phyloP scores from a whole-genome alignment of 2,329 filamentous ascomycete genomes.

The Penicillium corylophilum region DNA sequence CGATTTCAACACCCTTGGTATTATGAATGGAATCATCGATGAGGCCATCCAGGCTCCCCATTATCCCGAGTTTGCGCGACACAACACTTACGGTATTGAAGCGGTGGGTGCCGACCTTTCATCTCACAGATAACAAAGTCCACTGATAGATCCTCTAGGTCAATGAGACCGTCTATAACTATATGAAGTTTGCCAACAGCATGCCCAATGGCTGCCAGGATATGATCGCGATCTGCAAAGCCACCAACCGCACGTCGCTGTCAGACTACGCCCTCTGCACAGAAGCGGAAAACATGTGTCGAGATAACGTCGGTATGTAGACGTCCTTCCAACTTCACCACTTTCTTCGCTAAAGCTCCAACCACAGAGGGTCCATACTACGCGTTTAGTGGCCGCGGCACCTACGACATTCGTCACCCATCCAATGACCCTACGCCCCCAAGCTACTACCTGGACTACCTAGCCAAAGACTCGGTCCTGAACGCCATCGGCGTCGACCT shows the following conservation, averaged over 20 bases:
- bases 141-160: constrained; percentile 27
- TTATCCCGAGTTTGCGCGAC: constrained; percentile 54
- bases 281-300: constrained; percentile 56
- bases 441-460: constrained; percentile 60
- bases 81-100: constrained; percentile 58
- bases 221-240: constrained; percentile 66
- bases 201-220: constrained; percentile 63
- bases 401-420: constrained; percentile 62
- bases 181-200: constrained; percentile 56
- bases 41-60: constrained; percentile 51
- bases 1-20: constrained; percentile 55
- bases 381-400: constrained; percentile 53
- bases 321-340: not conserved
- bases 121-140: not conserved
- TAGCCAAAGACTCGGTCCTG: constrained; percentile 61
- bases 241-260: constrained; percentile 59
- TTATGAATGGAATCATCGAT: constrained; percentile 59
- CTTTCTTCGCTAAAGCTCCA: not conserved
- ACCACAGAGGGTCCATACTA: constrained; percentile 54
- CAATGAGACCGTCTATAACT: constrained; percentile 60
- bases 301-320: constrained; percentile 52
- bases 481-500: constrained; percentile 61
- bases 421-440: constrained; percentile 62
- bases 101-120: constrained; percentile 21
- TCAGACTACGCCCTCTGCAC: constrained; percentile 53